phyloP scores from a whole-genome alignment of 179 eudicot genomes.

The Amaranthus tricolor region DNA sequence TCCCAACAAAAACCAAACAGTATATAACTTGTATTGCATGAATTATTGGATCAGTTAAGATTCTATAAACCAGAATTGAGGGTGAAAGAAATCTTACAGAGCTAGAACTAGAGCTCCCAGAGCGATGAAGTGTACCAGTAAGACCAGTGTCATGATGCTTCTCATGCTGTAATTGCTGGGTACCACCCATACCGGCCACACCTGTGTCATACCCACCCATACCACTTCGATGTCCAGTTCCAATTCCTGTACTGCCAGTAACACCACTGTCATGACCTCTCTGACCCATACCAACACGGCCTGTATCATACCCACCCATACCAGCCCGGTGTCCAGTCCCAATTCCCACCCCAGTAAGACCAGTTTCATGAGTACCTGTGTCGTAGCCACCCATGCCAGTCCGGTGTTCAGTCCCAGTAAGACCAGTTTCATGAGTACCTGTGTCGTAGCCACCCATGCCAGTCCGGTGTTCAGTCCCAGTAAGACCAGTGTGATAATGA shows the following conservation, averaged over 20 bases:
- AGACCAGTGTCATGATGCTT: slow-evolving; percentile 28
- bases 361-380: not conserved
- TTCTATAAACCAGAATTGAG: not conserved
- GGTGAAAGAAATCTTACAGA: slow-evolving; percentile 25
- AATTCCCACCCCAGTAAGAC: slow-evolving; percentile 3
- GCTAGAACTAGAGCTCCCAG: slow-evolving; percentile 51
- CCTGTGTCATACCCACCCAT: slow-evolving; percentile 15
- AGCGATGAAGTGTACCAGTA: slow-evolving; percentile 36
- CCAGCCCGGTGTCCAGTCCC: not conserved
- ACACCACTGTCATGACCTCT: not conserved
- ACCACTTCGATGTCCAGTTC: slow-evolving; percentile 8
- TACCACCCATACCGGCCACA: slow-evolving; percentile 1
- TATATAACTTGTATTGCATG: too few relatives aligned
- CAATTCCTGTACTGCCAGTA: slow-evolving; percentile 4
- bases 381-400: not conserved
- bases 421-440: not conserved
- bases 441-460: not conserved
- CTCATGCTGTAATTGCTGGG: slow-evolving; percentile 15
- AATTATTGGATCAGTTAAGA: too few relatives aligned
- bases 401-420: not conserved
- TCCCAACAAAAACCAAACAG: too few relatives aligned
- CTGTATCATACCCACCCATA: not conserved
- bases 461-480: not conserved
- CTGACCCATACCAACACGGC: not conserved
- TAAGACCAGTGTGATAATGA: not conserved